phyloP scores from a whole-genome alignment of 2,329 filamentous ascomycete genomes.

The Alternaria brassicae region DNA sequence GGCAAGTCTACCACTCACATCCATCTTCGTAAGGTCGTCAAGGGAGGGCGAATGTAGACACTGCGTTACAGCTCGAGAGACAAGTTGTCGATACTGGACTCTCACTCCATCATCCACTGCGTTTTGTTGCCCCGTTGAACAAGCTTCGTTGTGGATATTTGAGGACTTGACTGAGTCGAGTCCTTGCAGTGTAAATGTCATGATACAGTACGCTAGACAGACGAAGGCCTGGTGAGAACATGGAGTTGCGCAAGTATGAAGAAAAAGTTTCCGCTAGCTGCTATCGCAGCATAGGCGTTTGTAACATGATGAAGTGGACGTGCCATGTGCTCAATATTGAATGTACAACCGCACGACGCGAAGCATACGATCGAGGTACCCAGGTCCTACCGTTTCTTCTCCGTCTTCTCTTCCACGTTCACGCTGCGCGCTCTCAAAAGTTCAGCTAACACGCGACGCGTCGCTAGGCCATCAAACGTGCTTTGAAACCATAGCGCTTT shows the following conservation, averaged over 20 bases:
- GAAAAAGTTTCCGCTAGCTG: not conserved
- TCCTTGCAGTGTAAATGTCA: not conserved
- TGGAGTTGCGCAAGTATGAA: not conserved
- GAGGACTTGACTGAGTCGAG: not conserved
- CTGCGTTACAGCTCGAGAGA: conserved; percentile 26
- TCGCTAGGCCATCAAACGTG: not conserved
- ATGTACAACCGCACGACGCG: not conserved
- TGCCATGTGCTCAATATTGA: conserved; percentile 1
- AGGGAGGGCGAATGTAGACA: conserved; percentile 19
- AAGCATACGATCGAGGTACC: not conserved
- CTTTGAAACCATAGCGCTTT: not conserved
- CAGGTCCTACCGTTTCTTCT: not conserved
- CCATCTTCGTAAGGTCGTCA: not conserved
- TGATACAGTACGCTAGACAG: not conserved
- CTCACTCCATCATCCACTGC: not conserved
- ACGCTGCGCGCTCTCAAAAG: not conserved
- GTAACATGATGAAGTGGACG: not conserved
- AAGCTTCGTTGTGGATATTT: not conserved
- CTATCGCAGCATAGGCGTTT: not conserved
- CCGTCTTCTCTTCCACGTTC: not conserved
- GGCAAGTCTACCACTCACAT: not conserved
- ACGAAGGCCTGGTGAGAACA: not conserved
- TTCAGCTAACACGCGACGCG: not conserved
- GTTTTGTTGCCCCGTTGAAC: not conserved
- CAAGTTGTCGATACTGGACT: conserved; percentile 25